Conservation (phyloP, 1,284 basidiomycete genomes). For the Ceratobasidium sp. region DNA sequence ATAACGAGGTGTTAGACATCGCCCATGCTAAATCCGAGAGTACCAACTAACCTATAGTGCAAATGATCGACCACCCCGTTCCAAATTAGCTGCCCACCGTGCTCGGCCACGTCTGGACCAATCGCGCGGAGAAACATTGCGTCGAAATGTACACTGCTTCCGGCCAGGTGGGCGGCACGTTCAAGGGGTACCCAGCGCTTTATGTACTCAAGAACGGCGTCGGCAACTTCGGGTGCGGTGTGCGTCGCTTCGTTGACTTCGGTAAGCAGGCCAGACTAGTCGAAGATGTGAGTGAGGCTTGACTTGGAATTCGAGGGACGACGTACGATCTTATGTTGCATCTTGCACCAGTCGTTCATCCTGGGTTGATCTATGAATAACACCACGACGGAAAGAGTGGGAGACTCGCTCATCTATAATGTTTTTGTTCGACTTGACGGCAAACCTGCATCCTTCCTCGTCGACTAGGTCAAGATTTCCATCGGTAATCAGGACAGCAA, state of each 20-base stretch:
- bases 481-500: slow-evolving; percentile 83
- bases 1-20: neutral
- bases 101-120: slow-evolving; percentile 75
- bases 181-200: slow-evolving; percentile 78
- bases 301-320: neutral
- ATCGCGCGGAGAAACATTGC: slow-evolving; percentile 61
- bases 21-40: too few relatives aligned
- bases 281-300: neutral
- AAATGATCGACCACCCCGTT: slow-evolving; percentile 12
- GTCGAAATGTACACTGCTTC: slow-evolving; percentile 78
- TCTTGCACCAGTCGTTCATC: slow-evolving; percentile 82
- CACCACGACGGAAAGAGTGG: neutral
- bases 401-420: slow-evolving; percentile 68
- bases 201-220: slow-evolving; percentile 76
- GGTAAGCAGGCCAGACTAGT: slow-evolving; percentile 78
- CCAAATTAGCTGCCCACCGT: slow-evolving; percentile 14
- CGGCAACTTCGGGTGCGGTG: slow-evolving; percentile 66
- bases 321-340: slow-evolving; percentile 76
- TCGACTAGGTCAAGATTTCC: slow-evolving; percentile 83
- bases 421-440: slow-evolving; percentile 74
- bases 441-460: slow-evolving; percentile 73
- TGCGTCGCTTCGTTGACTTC: slow-evolving; percentile 75
- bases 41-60: slow-evolving; percentile 25
- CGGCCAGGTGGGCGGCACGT: slow-evolving; percentile 76
- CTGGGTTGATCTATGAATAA: slow-evolving; percentile 56